Percentiles rank a stretch among this genome's conserved stretches.
Conservation (phyloP, 352 stramenopile species). For the Globisporangium rhizosaccharum region DNA sequence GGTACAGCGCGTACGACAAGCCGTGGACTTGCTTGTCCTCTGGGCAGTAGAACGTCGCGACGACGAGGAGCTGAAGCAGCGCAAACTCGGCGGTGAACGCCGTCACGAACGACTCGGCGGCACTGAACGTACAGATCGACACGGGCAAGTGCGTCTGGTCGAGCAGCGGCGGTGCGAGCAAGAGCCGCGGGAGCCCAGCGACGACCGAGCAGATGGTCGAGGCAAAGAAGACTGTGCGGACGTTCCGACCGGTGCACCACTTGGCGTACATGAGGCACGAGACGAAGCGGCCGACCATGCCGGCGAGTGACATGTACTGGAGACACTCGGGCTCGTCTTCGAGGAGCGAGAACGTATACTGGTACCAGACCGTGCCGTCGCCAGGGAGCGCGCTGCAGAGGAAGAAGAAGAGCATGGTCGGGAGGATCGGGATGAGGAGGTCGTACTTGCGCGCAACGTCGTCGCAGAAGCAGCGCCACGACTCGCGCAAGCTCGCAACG, state of each 20-base stretch:
- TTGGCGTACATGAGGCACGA: conserved; percentile 74
- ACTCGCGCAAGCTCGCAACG: conserved; percentile 15
- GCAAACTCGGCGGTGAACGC: conserved; percentile 76
- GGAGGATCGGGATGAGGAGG: conserved; percentile 49
- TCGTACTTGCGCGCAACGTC: conserved; percentile 39
- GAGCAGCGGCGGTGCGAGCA: conserved; percentile 51
- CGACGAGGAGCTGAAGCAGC: conserved; percentile 73
- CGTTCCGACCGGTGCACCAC: conserved; percentile 53
- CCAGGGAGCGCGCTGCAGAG: conserved; percentile 63
- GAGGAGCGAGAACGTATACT: conserved; percentile 72
- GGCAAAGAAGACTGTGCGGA: conserved; percentile 68
- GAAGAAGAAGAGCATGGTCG: conserved; percentile 80
- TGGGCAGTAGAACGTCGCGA: conserved; percentile 80
- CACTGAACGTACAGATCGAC: conserved; percentile 63
- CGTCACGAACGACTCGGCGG: conserved; percentile 68
- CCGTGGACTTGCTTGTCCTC: conserved; percentile 47
- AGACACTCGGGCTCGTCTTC: conserved; percentile 53
- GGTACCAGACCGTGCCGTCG: conserved; percentile 73
- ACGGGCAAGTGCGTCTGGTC: conserved; percentile 32
- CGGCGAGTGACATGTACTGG: conserved; percentile 64
- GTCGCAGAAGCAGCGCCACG: conserved; percentile 40
- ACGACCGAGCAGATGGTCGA: conserved; percentile 64
- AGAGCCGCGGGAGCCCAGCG: conserved; percentile 54
- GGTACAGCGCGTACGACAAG: conserved; percentile 73
- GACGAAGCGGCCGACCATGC: conserved; percentile 64